These are phyloP conservation scores for Komagataella ulmi DNA, from an alignment of 805 yeast species.

Conservation along the genomic window DNA sequence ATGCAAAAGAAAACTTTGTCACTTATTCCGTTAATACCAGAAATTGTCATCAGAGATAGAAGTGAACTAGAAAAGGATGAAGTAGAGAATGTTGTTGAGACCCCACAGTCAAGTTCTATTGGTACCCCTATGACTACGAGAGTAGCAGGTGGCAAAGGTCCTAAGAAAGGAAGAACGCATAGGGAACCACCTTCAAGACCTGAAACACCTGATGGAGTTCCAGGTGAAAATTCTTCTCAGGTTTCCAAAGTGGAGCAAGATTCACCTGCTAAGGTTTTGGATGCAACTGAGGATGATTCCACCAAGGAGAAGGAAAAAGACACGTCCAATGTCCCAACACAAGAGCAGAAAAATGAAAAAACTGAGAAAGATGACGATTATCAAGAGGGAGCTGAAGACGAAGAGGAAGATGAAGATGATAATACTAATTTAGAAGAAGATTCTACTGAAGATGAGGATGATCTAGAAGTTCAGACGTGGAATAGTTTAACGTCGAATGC, in stretches of 20 bases:
- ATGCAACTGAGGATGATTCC: conserved; percentile 8
- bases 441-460: conserved; percentile 40
- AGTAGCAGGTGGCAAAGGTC: conserved; percentile 16
- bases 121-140: conserved; percentile 13
- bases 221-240: background rate
- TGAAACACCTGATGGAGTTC: background rate
- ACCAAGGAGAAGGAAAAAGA: background rate
- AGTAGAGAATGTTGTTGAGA: conserved; percentile 25
- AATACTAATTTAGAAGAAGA: conserved; percentile 26
- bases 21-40: conserved; percentile 78
- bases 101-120: conserved; percentile 3
- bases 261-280: background rate
- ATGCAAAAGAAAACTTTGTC: conserved; percentile 84
- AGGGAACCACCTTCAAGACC: background rate
- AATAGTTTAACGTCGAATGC: conserved; percentile 67
- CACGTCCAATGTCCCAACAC: background rate
- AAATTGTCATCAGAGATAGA: conserved; percentile 63
- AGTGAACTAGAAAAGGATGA: conserved; percentile 62
- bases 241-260: background rate
- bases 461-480: conserved; percentile 75
- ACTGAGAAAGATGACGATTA: background rate
- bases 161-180: conserved; percentile 19
- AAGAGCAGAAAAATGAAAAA: conserved; percentile 6
- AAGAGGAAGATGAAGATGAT: conserved; percentile 32
- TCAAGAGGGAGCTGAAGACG: conserved; percentile 10